phyloP scores from a whole-genome alignment of 768 basidiomycete species.

The Cystobasidium tubakii region DNA sequence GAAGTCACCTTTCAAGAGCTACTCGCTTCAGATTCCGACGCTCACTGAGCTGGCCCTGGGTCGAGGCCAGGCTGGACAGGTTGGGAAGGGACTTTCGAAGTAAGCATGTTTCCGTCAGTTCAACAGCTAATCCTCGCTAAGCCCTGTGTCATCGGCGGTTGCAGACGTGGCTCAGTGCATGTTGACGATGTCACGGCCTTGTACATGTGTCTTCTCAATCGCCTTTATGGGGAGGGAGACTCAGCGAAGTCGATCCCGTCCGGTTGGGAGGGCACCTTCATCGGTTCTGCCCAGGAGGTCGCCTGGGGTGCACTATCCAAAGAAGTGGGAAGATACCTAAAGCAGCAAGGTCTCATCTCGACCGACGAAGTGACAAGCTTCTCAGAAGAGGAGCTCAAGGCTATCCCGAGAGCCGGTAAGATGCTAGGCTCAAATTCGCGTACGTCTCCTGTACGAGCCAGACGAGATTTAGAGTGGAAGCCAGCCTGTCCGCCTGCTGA shows the following conservation, averaged over 20 bases:
- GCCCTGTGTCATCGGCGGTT: no score
- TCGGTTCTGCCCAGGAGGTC: background rate
- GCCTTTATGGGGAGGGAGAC: background rate
- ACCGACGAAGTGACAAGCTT: background rate
- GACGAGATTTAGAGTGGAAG: background rate
- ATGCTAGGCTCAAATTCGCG: background rate
- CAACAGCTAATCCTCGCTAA: no score
- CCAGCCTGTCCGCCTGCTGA: background rate
- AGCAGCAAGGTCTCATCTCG: conserved; percentile 3
- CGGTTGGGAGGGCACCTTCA: background rate
- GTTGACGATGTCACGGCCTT: background rate
- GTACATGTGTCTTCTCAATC: background rate
- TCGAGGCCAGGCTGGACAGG: background rate
- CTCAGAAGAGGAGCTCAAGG: background rate
- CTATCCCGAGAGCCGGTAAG: background rate
- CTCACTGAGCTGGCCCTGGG: background rate
- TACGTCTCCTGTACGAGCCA: background rate
- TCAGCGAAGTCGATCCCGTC: background rate
- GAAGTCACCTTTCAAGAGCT: background rate
- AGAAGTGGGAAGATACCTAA: background rate
- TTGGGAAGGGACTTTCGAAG: background rate
- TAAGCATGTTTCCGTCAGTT: background rate
- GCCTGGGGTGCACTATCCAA: background rate
- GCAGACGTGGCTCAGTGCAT: background rate
- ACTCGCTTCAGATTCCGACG: background rate